These are phyloP conservation scores for Talaromyces sp. DNA, from an alignment of 2,329 filamentous ascomycete genomes.

Conservation along the genomic window DNA sequence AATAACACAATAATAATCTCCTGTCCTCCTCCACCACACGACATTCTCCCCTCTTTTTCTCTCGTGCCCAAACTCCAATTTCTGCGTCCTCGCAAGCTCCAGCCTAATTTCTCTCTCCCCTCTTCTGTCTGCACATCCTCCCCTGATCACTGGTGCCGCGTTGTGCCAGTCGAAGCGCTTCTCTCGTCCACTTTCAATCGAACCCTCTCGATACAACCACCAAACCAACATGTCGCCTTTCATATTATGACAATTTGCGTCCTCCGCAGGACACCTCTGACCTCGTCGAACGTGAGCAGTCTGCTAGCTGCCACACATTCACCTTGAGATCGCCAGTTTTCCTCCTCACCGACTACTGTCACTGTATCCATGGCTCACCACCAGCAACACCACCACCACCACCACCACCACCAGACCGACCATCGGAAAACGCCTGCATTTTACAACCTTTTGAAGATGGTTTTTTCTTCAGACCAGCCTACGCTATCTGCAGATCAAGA, in stretches of 20 bases:
- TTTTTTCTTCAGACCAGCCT: constrained; percentile 38
- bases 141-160: background rate
- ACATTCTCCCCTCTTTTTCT: background rate
- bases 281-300: background rate
- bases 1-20: background rate
- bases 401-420: constrained; percentile 1
- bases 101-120: background rate
- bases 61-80: background rate
- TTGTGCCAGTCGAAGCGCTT: background rate
- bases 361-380: constrained; percentile 12
- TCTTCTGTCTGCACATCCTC: background rate
- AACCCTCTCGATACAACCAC: background rate
- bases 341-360: background rate
- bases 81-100: background rate
- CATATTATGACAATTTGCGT: constrained; percentile 16
- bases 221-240: constrained; percentile 12
- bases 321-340: background rate
- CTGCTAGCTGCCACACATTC: background rate
- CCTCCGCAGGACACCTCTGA: constrained; percentile 12
- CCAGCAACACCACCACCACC: constrained; percentile 7
- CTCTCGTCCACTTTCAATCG: background rate
- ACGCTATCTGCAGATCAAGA: constrained; percentile 39
- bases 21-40: background rate
- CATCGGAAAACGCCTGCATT: constrained; percentile 22
- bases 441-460: constrained; percentile 42